A percentile compares a stretch with the other conserved stretches of the same genome.
phyloP scores from a whole-genome alignment of 169 alveolate genomes.

The Haemoproteus tartakovskyi region DNA sequence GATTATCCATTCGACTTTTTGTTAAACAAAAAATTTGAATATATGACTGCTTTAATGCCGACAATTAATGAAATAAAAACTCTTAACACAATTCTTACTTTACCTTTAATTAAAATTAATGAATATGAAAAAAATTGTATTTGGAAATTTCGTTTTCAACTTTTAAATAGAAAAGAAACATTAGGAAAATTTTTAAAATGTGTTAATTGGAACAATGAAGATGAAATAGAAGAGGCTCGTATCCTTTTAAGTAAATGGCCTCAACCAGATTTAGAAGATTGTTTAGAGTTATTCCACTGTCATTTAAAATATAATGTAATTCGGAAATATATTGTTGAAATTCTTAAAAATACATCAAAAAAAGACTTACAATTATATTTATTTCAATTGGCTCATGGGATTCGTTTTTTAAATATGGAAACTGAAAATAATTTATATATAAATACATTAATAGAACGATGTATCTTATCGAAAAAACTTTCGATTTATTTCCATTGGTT shows the following conservation, averaged over 20 bases:
- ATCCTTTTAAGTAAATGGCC: slow-evolving; percentile 57
- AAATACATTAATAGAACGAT: slow-evolving; percentile 33
- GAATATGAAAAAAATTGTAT: slow-evolving; percentile 58
- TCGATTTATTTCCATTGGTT: slow-evolving; percentile 55
- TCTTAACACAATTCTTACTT: slow-evolving; percentile 11
- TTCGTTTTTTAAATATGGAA: slow-evolving; percentile 24
- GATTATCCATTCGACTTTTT: slow-evolving; percentile 57
- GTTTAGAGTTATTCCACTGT: slow-evolving; percentile 69
- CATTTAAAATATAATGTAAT: slow-evolving; percentile 31
- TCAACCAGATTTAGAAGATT: slow-evolving; percentile 41
- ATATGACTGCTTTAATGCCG: background rate
- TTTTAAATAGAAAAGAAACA: slow-evolving; percentile 59
- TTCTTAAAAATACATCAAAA: slow-evolving; percentile 22
- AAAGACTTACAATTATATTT: slow-evolving; percentile 34
- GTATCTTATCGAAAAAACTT: slow-evolving; percentile 21
- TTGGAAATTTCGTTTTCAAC: slow-evolving; percentile 64
- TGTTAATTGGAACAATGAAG: slow-evolving; percentile 56
- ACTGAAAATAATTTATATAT: slow-evolving; percentile 23
- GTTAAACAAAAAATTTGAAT: slow-evolving; percentile 1
- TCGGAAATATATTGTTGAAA: slow-evolving; percentile 35
- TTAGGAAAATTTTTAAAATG: slow-evolving; percentile 66
- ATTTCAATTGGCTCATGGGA: slow-evolving; percentile 37
- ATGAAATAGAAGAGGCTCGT: slow-evolving; percentile 57
- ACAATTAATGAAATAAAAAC: slow-evolving; percentile 41
- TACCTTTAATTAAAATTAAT: slow-evolving; percentile 36